phyloP scores from a whole-genome alignment of 1,284 basidiomycete genomes.

The Schizophyllum commune region DNA sequence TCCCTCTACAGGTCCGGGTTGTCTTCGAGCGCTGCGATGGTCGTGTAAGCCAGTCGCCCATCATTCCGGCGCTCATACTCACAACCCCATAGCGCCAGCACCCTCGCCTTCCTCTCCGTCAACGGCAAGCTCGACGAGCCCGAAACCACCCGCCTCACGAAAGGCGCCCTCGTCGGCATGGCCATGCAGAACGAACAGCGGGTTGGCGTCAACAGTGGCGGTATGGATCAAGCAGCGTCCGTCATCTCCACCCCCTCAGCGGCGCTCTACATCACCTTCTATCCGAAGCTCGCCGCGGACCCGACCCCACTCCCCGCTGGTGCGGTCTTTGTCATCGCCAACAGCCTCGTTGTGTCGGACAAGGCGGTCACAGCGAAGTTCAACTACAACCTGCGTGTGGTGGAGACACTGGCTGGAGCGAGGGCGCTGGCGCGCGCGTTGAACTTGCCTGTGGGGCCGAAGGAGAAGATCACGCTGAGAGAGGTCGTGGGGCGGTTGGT shows the following conservation, averaged over 20 bases:
- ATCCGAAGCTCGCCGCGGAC: slow-evolving; percentile 61
- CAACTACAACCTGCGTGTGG: slow-evolving; percentile 82
- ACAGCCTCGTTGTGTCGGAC: slow-evolving; percentile 79
- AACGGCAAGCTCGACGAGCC: slow-evolving; percentile 43
- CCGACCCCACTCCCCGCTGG: slow-evolving; percentile 47
- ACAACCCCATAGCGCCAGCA: slow-evolving; percentile 38
- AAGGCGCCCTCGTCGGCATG: slow-evolving; percentile 69
- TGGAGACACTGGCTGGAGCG: slow-evolving; percentile 77
- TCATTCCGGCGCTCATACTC: background rate
- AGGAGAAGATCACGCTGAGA: slow-evolving; percentile 44
- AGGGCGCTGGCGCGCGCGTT: slow-evolving; percentile 52
- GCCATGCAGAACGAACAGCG: slow-evolving; percentile 78
- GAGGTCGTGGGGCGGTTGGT: slow-evolving; percentile 44
- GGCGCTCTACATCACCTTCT: slow-evolving; percentile 77
- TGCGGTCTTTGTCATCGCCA: slow-evolving; percentile 73
- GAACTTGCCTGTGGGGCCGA: slow-evolving; percentile 25
- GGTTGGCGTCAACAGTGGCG: slow-evolving; percentile 75
- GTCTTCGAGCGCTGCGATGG: slow-evolving; percentile 81
- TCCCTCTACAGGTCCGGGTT: slow-evolving; percentile 56
- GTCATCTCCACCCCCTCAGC: slow-evolving; percentile 64
- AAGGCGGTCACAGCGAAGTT: slow-evolving; percentile 72
- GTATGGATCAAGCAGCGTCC: slow-evolving; percentile 82
- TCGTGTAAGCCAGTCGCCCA: slow-evolving; percentile 33
- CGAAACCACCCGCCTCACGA: slow-evolving; percentile 32
- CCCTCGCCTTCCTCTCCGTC: slow-evolving; percentile 68